Evolutionary conservation across 352 stramenopile species (phyloP).

Genomic region (Globisporangium radiosum): DNA sequence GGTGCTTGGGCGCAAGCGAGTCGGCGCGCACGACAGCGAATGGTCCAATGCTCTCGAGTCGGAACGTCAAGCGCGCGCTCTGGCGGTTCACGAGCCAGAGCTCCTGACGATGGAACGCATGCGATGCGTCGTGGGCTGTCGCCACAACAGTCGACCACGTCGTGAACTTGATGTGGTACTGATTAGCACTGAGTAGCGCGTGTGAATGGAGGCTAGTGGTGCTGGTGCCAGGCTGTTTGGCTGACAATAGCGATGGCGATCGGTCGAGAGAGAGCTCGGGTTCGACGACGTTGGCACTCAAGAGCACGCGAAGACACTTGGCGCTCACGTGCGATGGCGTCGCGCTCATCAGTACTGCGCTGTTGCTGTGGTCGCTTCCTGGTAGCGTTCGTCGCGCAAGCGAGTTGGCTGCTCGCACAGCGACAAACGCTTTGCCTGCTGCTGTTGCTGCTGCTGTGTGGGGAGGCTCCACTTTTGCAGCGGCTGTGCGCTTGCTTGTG

Average conservation of each 20-base stretch:
- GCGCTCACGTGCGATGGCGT: slow-evolving; percentile 19
- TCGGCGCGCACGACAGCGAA: slow-evolving; percentile 57
- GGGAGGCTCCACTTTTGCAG: too few relatives aligned
- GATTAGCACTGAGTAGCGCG: not conserved
- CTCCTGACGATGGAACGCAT: slow-evolving; percentile 45
- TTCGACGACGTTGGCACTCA: slow-evolving; percentile 54
- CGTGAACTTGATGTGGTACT: slow-evolving; percentile 63
- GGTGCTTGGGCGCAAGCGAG: slow-evolving; percentile 55
- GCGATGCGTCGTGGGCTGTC: slow-evolving; percentile 8
- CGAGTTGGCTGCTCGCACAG: slow-evolving; percentile 60
- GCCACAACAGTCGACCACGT: slow-evolving; percentile 59
- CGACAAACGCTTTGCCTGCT: slow-evolving; percentile 61
- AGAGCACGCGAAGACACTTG: slow-evolving; percentile 55
- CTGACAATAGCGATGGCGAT: not conserved
- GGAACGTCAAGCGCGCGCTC: slow-evolving; percentile 57
- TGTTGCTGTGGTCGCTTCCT: not conserved
- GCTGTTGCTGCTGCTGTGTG: slow-evolving; percentile 7
- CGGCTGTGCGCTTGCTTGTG: slow-evolving; percentile 2
- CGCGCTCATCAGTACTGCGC: not conserved
- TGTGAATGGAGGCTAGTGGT: too few relatives aligned
- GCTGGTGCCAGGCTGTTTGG: too few relatives aligned
- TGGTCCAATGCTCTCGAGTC: slow-evolving; percentile 52
- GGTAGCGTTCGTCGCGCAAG: slow-evolving; percentile 19
- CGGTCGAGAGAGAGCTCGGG: slow-evolving; percentile 63
- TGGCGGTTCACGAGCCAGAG: slow-evolving; percentile 57